Evolutionary conservation across 306 rosid species (phyloP), one percentile per base, ranked within the genome.

Genomic region (Albizia julibrissin): DNA sequence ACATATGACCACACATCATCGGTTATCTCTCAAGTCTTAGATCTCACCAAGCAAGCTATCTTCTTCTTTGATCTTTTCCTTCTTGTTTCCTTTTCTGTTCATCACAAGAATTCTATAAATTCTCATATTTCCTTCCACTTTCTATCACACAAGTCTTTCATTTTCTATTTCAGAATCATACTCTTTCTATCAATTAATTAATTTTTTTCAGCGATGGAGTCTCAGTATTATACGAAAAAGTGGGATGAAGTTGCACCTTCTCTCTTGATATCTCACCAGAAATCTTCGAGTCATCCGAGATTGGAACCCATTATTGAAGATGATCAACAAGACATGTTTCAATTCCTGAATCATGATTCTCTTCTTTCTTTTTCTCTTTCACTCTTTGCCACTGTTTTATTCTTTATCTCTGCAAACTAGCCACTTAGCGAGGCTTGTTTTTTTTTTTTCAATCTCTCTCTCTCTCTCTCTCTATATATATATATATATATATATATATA

Each of bases 161-260:
- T 50, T 19, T 16, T 50, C 58, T 16, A 1, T 19, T 13, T 12
- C 69, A 13, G 21, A 27, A 11, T 24, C 26, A 16, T 61, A 1
- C 26, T 61, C 6, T 61, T 26, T 24, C 66, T 24, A 22, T 58
- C 26, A n/a, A 37, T 6, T 37, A 37, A 47, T 47, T 14, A 13
- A 47, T 0, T 3, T 13, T 47, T 14, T 47, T 47, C 19, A 0
- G 19, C 18, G 19, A 47, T 47, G 72, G 43, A 61, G 61, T 13
- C 61, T 31, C 52, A n/a, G 19, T 39, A 27, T 56, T 12, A 27
- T 26, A 22, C 50, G 19, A 47, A 42, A 11, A 62, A 61, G 26
- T 76, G 76, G 73, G 80, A 64, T 77, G 87, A 77, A 77, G 82
- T 64, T 81, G 72, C 76, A 74, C 87, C 87, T n/a, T 7, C 76